Conservation (phyloP, 305 asterid genomes). For the Fraxinus floribunda region DNA sequence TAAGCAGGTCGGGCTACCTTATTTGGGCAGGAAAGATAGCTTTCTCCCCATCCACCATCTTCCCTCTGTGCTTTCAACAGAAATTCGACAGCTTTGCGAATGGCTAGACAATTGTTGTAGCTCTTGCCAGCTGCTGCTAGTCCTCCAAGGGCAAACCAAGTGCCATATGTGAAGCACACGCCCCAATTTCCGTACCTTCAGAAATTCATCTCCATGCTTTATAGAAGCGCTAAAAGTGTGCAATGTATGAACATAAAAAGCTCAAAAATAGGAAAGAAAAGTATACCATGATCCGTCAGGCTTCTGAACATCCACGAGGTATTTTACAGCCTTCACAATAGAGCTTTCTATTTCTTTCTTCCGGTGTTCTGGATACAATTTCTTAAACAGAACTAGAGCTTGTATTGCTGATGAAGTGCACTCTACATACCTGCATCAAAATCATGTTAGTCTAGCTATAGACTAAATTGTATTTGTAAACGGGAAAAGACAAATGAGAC, state of each 20-base stretch:
- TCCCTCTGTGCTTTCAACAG: conserved; percentile 55
- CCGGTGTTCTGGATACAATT: conserved; percentile 64
- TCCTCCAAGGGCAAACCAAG: conserved; percentile 94
- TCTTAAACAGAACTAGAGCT: conserved; percentile 65
- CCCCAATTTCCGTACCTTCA: conserved; percentile 93
- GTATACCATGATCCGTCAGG: conserved; percentile 88
- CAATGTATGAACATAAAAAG: not conserved
- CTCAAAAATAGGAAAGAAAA: not conserved
- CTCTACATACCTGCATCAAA: conserved; percentile 60
- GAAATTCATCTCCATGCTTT: not conserved
- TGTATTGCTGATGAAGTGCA: conserved; percentile 81
- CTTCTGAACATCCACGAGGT: conserved; percentile 63
- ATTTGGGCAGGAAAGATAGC: conserved; percentile 83
- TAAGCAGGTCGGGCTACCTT: conserved; percentile 42
- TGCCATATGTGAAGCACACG: conserved; percentile 81
- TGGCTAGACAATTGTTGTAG: conserved; percentile 53
- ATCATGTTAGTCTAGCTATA: conserved; percentile 3
- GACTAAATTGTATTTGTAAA: not conserved
- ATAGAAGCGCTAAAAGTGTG: not conserved
- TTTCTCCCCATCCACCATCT: conserved; percentile 97
- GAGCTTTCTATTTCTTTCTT: conserved; percentile 58
- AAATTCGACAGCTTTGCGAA: conserved; percentile 64
- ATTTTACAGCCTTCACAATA: conserved; percentile 49
- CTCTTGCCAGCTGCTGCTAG: conserved; percentile 65
- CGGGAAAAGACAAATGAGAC: not conserved